Evolutionary conservation across 2,329 filamentous ascomycete genomes (phyloP).

Genomic region (Epicoccum nigrum): DNA sequence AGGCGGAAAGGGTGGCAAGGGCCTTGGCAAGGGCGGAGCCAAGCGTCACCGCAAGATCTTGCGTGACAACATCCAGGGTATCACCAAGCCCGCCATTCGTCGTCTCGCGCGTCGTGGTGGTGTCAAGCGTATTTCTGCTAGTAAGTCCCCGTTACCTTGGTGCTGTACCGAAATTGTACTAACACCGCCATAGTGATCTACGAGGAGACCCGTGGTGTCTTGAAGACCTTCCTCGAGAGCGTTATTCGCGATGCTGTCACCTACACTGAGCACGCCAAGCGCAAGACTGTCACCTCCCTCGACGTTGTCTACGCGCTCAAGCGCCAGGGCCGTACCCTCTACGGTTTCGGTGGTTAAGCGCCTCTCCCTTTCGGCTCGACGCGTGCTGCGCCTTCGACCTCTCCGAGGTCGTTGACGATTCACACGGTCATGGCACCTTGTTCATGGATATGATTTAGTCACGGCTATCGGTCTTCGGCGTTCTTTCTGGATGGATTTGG

Average conservation of each 20-base stretch:
- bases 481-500: conserved; percentile 35
- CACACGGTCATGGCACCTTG: conserved; percentile 28
- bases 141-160: conserved; percentile 40
- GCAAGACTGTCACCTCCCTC: conserved; percentile 77
- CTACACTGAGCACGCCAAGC: conserved; percentile 81
- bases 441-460: conserved; percentile 36
- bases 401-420: conserved; percentile 57
- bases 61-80: conserved; percentile 62
- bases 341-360: conserved; percentile 86
- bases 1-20: conserved; percentile 63
- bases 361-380: conserved; percentile 27
- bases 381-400: conserved; percentile 17
- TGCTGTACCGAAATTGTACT: conserved; percentile 19
- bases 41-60: conserved; percentile 63
- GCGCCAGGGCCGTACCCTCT: conserved; percentile 73
- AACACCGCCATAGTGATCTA: conserved; percentile 67
- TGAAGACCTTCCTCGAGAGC: conserved; percentile 78
- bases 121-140: conserved; percentile 61
- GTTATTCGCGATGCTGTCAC: conserved; percentile 79
- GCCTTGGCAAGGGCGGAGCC: conserved; percentile 61
- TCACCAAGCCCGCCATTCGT: conserved; percentile 61
- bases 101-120: conserved; percentile 61
- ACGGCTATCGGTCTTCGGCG: conserved; percentile 41
- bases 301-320: conserved; percentile 69
- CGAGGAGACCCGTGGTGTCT: conserved; percentile 77